Evolutionary conservation across 2,329 filamentous ascomycete genomes (phyloP), one percentile per base, ranked within the genome.

Genomic region (Sclerotinia borealis): DNA sequence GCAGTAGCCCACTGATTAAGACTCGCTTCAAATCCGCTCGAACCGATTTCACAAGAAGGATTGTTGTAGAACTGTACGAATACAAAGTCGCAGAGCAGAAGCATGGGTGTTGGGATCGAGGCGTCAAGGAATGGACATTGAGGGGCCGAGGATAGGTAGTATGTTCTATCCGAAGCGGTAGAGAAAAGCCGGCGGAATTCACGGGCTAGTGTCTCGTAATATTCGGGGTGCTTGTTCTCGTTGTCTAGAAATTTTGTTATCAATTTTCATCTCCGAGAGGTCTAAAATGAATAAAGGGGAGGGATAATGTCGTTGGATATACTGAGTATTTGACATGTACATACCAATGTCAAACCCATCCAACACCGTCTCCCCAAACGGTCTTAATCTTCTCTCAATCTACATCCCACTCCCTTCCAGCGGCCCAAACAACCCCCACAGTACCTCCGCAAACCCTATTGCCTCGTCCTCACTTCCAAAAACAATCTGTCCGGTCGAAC

Each of bases 31-130:
- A 73, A 74, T 37, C 72, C 74, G 0, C 63, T 31, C 15, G 63
- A 65, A 19, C 72, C 73, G 66, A 72, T 71, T 59, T 71, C 72
- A 68, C 69, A 77, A 19, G 59, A 64, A 56, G 72, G 73, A 71
- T 78, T 78, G 68, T 78, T 78, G 71, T 77, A 78, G 67, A 78
- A 78, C 60, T 78, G 76, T n/a, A 77, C 73, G 49, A 70, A 77
- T 50, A 78, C 70, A 45, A 76, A 77, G 54, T 78, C 77, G 67
- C 73, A 74, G 6, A 72, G 68, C 22, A 76, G 69, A 31, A 74
- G 64, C 15, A 74, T 63, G 15, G 68, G 65, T 3, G 71, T 52
- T 0, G 76, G 75, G 29, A 75, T 71, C 3, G 73, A 74, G 2
- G 70, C 69, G 63, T 78, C 76, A 3, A 76, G 77, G 55, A 71